Conservation (phyloP, 768 basidiomycete species). For the Zangia roseola region DNA sequence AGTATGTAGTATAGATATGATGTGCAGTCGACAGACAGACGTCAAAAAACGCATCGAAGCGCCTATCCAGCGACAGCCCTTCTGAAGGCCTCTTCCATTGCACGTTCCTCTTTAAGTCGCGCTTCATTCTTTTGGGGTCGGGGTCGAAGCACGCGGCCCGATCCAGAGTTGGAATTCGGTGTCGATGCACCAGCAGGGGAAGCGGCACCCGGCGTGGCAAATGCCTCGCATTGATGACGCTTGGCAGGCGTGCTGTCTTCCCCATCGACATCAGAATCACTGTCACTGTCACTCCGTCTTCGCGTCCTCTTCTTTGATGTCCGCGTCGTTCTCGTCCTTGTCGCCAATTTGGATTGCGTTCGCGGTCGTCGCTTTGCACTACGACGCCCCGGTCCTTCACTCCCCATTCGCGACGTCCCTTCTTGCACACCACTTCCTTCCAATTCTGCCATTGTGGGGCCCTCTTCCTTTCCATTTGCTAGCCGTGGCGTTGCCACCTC, state of each 20-base stretch:
- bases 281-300: constrained; percentile 23
- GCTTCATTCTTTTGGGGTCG: constrained; percentile 53
- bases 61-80: constrained; percentile 43
- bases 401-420: background rate
- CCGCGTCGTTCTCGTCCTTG: constrained; percentile 9
- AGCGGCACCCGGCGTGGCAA: constrained; percentile 1
- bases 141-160: constrained; percentile 57
- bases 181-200: constrained; percentile 1
- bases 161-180: constrained; percentile 19
- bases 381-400: constrained; percentile 12
- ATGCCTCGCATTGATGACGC: constrained; percentile 30
- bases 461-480: constrained; percentile 8
- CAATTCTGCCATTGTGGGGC: background rate
- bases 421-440: constrained; percentile 5
- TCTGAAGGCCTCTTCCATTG: constrained; percentile 49
- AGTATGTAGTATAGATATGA: constrained; percentile 5
- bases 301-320: constrained; percentile 26
- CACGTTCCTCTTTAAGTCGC: constrained; percentile 47
- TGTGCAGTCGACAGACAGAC: background rate
- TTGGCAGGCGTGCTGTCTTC: constrained; percentile 26
- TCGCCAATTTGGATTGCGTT: background rate
- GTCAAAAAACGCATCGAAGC: background rate
- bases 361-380: background rate
- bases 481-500: constrained; percentile 22
- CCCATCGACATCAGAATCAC: constrained; percentile 23